Base-by-base conservation (phyloP, 345 rosid genomes). In the Aquilaria sinensis region DNA sequence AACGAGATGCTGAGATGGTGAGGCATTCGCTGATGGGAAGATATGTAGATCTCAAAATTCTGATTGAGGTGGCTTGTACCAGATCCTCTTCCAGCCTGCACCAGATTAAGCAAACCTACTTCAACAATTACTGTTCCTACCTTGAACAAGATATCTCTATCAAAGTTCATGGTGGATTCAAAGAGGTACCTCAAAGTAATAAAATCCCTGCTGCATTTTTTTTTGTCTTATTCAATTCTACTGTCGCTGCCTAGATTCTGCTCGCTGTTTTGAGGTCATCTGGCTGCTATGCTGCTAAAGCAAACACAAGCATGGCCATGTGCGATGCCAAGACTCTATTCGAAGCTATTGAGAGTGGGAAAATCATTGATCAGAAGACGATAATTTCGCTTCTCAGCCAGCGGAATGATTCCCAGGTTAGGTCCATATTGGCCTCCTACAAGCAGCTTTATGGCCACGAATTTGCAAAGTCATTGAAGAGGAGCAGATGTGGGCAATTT, bases 251-350 rank as follows among this genome's bases (percentile, higher is more conserved):
- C 23, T 48, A 72, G 76, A 54, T 73, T 54, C 58, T 68, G 41
- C 33, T 69, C 33, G 72, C 77, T 32, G 47, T 73, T 29, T 61
- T 61, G 58, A 68, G 57, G 53, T 68, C 77, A 10, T 58, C 69
- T 45, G 70, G 56, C 53, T 32, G 56, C 57, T 53, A 66, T n/a
- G 31, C 31, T 13, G 31, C 61, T 53, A 67, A 54, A 51, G 72
- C 63, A 0, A 72, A 73, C 65, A 60, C 50, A 47, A 63, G 77
- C 68, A 29, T 73, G 63, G 72, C 77, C 37, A 58, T 67, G 61
- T 72, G 77, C 41, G 72, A 73, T 56, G 73, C 73, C 10, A 73
- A 73, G 63, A 67, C 75, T 33, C 68, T 72, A 15, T 72, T 49
- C 43, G 75, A 72, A 56, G 72, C 77, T 6, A 51, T 73, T 1